Percentiles rank a stretch among this genome's conserved stretches.
Evolutionary conservation across 495 filamentous ascomycete species (phyloP).

Genomic region (Halenospora varia): DNA sequence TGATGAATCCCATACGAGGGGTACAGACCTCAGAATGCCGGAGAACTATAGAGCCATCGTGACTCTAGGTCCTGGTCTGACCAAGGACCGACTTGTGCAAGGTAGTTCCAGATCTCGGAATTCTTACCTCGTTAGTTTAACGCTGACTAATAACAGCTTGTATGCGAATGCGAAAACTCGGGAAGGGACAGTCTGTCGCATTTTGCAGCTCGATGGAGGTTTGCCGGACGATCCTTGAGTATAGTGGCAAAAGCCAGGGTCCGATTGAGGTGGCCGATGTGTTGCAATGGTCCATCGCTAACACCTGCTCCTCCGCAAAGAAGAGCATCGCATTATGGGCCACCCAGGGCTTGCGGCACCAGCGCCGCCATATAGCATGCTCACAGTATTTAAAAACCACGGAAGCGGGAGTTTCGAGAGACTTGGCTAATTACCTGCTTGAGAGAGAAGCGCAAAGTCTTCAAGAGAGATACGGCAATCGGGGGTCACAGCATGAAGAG

Average conservation of each 20-base stretch:
- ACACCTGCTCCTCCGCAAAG: constrained; percentile 46
- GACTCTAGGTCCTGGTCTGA: constrained; percentile 62
- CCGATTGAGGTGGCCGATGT: too few species aligned
- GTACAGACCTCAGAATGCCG: constrained; percentile 68
- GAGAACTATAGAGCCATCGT: constrained; percentile 57
- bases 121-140: constrained; percentile 7
- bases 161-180: constrained; percentile 63
- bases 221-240: background rate
- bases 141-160: constrained; percentile 44
- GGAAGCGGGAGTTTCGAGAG: background rate
- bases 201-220: constrained; percentile 55
- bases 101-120: constrained; percentile 39
- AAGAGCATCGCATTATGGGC: constrained; percentile 56
- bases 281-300: constrained; percentile 52
- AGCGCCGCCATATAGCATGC: constrained; percentile 25
- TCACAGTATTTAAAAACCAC: background rate
- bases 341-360: constrained; percentile 48
- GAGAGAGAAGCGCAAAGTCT: background rate
- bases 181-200: constrained; percentile 56
- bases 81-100: constrained; percentile 73
- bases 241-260: too few species aligned
- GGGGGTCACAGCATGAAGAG: background rate
- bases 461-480: background rate
- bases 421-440: background rate
- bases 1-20: constrained; percentile 73